phyloP scores from a whole-genome alignment of 225 moss, liverwort and hornwort genomes.

The Lunularia cruciata region DNA sequence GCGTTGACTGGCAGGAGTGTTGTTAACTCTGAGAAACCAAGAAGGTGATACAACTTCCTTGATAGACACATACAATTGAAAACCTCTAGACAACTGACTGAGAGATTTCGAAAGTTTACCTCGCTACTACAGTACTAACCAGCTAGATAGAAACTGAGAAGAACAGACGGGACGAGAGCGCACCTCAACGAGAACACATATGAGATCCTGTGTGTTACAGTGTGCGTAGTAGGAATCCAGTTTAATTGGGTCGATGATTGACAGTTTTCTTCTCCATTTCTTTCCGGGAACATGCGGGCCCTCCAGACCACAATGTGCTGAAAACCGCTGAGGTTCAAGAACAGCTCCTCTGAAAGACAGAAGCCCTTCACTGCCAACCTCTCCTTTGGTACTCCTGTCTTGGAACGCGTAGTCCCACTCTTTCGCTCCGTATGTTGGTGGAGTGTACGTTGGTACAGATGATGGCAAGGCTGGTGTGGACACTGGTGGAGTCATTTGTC shows the following conservation, averaged over 20 bases:
- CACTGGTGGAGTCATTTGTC: conserved; percentile 42
- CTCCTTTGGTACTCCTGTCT: conserved; percentile 69
- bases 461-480: conserved; percentile 32
- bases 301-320: conserved; percentile 81
- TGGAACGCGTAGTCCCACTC: conserved; percentile 78
- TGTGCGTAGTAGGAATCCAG: conserved; percentile 91
- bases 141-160: no score
- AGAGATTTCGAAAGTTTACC: no score
- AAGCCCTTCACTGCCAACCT: conserved; percentile 96
- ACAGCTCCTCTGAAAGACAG: conserved; percentile 94
- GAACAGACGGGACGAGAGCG: not conserved
- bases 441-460: conserved; percentile 55
- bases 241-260: conserved; percentile 80
- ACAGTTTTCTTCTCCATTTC: conserved; percentile 89
- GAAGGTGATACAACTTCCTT: no score
- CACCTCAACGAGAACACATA: conserved; percentile 97
- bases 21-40: no score
- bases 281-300: conserved; percentile 95
- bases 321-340: conserved; percentile 96
- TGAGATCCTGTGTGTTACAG: conserved; percentile 91
- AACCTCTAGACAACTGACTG: no score
- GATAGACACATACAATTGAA: no score
- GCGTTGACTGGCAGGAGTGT: no score
- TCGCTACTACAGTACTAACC: no score
- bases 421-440: conserved; percentile 81